Evolutionary conservation across 23 red algal genomes (phyloP).

Genomic region (Cyanidiococcus yangmingshanensis): DNA sequence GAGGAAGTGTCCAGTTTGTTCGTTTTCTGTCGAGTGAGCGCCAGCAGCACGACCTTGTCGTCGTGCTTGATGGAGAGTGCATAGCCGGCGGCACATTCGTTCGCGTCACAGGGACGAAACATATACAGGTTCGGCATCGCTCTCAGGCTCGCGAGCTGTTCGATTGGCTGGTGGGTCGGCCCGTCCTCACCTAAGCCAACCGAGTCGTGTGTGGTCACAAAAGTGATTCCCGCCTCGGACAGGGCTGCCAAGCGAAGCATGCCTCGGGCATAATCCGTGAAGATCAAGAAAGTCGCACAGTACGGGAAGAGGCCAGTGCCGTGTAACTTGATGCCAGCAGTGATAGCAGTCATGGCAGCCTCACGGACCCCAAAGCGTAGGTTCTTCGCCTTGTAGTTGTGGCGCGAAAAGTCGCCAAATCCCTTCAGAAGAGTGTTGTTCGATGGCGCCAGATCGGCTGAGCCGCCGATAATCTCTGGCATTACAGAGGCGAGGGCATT

Average conservation of each 20-base stretch:
- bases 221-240: conserved; percentile 52
- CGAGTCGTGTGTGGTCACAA: conserved; percentile 90
- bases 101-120: conserved; percentile 60
- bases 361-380: conserved; percentile 88
- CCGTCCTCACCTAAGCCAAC: conserved; percentile 84
- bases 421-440: conserved; percentile 66
- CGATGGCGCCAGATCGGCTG: conserved; percentile 80
- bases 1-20: conserved; percentile 38
- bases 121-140: conserved; percentile 88
- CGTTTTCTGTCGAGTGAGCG: conserved; percentile 52
- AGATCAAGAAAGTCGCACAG: conserved; percentile 93
- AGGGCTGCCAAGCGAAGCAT: conserved; percentile 74
- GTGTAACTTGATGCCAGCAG: conserved; percentile 43
- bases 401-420: conserved; percentile 31
- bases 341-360: conserved; percentile 81
- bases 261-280: conserved; percentile 85
- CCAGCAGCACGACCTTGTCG: conserved; percentile 37
- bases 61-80: conserved; percentile 28
- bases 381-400: conserved; percentile 34
- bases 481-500: conserved; percentile 54
- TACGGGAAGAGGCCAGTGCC: conserved; percentile 52
- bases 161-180: conserved; percentile 89
- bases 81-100: conserved; percentile 68
- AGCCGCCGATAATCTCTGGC: conserved; percentile 65
- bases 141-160: conserved; percentile 79